phyloP scores from a whole-genome alignment of 805 yeast species.

The Candida ortonii region DNA sequence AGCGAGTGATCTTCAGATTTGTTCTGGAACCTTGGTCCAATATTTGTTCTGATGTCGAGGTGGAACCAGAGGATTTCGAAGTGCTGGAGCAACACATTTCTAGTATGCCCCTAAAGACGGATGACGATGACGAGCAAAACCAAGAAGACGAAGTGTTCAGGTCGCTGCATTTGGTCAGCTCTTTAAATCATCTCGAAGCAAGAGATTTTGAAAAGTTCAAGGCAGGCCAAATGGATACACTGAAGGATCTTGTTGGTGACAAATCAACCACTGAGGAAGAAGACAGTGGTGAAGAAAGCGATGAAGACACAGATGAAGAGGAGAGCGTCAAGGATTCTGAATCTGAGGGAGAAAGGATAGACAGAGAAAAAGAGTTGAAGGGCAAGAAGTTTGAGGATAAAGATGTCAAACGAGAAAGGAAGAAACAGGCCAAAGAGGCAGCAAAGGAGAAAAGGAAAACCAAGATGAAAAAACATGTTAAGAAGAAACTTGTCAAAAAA shows the following conservation, averaged over 20 bases:
- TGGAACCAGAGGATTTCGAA: slow-evolving; percentile 39
- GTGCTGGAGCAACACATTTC: slow-evolving; percentile 42
- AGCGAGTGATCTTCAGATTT: slow-evolving; percentile 75
- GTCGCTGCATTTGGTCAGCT: slow-evolving; percentile 70
- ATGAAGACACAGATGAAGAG: slow-evolving; percentile 14
- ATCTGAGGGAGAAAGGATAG: slow-evolving; percentile 3
- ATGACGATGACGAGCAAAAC: slow-evolving; percentile 52
- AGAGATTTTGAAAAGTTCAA: slow-evolving; percentile 79
- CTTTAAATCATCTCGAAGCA: slow-evolving; percentile 83
- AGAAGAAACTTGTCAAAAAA: slow-evolving; percentile 70
- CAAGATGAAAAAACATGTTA: slow-evolving; percentile 78
- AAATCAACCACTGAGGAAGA: slow-evolving; percentile 25
- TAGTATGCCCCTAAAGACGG: slow-evolving; percentile 55
- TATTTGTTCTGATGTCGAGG: slow-evolving; percentile 14
- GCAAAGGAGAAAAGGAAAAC: slow-evolving; percentile 76
- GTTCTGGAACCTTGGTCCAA: slow-evolving; percentile 50
- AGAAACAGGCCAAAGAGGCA: slow-evolving; percentile 71
- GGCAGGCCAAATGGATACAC: slow-evolving; percentile 76
- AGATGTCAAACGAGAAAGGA: slow-evolving; percentile 71
- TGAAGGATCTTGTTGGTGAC: slow-evolving; percentile 53
- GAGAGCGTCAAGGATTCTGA: slow-evolving; percentile 22
- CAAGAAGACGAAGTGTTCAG: slow-evolving; percentile 83
- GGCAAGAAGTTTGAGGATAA: slow-evolving; percentile 82
- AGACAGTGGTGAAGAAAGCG: slow-evolving; percentile 31
- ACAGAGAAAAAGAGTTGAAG: slow-evolving; percentile 34